phyloP scores from a whole-genome alignment of 1,139 yeast genomes.

The Candida pseudoviswanathii region DNA sequence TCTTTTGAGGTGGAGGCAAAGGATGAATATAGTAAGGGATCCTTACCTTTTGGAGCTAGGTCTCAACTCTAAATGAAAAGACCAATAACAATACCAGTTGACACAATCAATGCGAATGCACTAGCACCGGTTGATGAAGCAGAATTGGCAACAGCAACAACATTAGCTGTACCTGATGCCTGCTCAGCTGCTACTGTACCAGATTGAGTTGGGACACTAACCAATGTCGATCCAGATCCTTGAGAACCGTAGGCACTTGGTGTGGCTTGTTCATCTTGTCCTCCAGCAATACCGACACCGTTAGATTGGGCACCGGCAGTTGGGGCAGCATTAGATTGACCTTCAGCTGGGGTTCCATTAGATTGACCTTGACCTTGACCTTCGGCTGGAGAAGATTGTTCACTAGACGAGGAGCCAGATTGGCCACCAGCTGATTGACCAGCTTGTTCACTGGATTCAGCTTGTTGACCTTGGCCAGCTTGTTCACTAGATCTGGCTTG shows the following conservation, averaged over 20 bases:
- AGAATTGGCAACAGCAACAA: background rate
- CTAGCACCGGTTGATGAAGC: background rate
- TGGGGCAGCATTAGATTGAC: too few relatives aligned
- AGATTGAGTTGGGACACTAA: background rate
- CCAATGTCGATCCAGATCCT: background rate
- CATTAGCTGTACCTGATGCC: constrained; percentile 4
- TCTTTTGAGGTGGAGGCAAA: too few relatives aligned
- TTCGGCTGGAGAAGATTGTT: too few relatives aligned
- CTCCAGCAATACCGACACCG: background rate
- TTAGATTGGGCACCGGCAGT: too few relatives aligned
- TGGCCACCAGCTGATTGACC: background rate
- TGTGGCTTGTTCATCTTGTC: background rate
- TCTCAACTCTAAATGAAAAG: background rate
- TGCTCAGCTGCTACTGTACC: background rate
- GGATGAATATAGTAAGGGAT: too few relatives aligned
- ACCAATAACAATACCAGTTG: background rate
- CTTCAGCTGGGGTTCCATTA: too few relatives aligned
- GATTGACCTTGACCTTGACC: too few relatives aligned
- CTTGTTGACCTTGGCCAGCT: background rate
- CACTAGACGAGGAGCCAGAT: too few relatives aligned
- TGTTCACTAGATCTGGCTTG: background rate
- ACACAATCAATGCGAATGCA: background rate
- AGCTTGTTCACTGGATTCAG: background rate
- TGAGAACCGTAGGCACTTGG: background rate
- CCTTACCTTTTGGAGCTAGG: background rate